Base-by-base conservation (phyloP, 768 basidiomycete species). In the Lactifluus subvellereus region DNA sequence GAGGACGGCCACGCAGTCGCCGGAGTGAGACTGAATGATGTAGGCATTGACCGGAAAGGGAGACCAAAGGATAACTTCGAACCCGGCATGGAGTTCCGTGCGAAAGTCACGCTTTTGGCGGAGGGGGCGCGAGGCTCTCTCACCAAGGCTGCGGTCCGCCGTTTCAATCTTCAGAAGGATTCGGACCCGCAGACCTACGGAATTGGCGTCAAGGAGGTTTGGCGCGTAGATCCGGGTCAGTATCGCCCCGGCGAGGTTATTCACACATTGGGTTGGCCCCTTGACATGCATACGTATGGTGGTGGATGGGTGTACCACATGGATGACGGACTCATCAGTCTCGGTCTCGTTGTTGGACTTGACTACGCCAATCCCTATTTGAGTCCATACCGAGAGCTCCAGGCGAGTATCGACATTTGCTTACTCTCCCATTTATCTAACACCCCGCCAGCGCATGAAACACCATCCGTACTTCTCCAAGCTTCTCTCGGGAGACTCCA, bases 241-340 rank as follows among this genome's bases (percentile, higher is more conserved):
- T 82, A 94, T 72, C 74, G 81, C 33, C 84, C 92, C 0, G 91
- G 91, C 20, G 82, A 91, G 70, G 86, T 97, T n/a, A 82, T 94
- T 6, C 97, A 99, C 74, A 94, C 92, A 8, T 77, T 99, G 69
- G 97, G 97, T 6, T 98, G 89, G 91, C 97, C 97, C 0, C 76
- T 99, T 60, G 85, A 89, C 72, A 81, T 75, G 67, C 75, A 83
- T 56, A 94, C 93, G 1, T 80, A 97, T 70, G 97, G 96, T 3
- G 97, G 97, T 1, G 90, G 91, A 8, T 98, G 87, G 84, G 80
- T 91, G 4, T 99, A 99, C 73, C 97, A 98, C 72, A 95, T 97
- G 92, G 90, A 85, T 43, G 91, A 87, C 59, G 89, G 91, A 1
- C 82, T 97, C 50, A 91, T 99, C 66, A 89, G 86, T 67, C 72